Evolutionary conservation across 495 filamentous ascomycete species (phyloP).

Genomic region (Penicillium mononematosum): DNA sequence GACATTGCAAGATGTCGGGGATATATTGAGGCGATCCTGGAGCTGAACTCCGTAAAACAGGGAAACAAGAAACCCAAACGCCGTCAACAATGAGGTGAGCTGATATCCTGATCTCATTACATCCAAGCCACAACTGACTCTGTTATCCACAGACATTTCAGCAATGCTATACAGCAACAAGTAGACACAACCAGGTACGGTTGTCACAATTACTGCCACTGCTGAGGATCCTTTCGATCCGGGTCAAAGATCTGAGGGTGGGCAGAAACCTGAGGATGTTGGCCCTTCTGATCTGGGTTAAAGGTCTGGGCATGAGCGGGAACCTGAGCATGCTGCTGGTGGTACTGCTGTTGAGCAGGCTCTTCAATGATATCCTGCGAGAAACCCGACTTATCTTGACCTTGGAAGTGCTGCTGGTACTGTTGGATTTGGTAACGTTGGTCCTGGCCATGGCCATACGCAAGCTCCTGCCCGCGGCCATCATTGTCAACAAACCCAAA

Average conservation of each 20-base stretch:
- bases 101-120: conserved; percentile 9
- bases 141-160: background rate
- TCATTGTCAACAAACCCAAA: conserved; percentile 33
- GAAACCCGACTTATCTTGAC: conserved; percentile 5
- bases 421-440: conserved; percentile 1
- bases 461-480: conserved; percentile 23
- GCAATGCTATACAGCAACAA: background rate
- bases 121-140: background rate
- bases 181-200: background rate
- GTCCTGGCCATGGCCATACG: conserved; percentile 10
- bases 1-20: conserved; percentile 15
- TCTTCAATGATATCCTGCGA: conserved; percentile 16
- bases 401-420: conserved; percentile 6
- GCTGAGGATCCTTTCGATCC: conserved; percentile 3
- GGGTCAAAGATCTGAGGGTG: conserved; percentile 2
- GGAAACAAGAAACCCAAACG: conserved; percentile 7
- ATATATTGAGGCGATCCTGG: conserved; percentile 8
- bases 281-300: conserved; percentile 8
- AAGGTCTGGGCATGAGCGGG: background rate
- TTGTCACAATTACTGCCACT: conserved; percentile 2
- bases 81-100: conserved; percentile 5
- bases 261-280: background rate
- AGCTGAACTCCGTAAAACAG: background rate
- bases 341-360: background rate
- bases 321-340: background rate